Conservation (phyloP, 1,284 basidiomycete genomes). For the Golubevia pallescens region DNA sequence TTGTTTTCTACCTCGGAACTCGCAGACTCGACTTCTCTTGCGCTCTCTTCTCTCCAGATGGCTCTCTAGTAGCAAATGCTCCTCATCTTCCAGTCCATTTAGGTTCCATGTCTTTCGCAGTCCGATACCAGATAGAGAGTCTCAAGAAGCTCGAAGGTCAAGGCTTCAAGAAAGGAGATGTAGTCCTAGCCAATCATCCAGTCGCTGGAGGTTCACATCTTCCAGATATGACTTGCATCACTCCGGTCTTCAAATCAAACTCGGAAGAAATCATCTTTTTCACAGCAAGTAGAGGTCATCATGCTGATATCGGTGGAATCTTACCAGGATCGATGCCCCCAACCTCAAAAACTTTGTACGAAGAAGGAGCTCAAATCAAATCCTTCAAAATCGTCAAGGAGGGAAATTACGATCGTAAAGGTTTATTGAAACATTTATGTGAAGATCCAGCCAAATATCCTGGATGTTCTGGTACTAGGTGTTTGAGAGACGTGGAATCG, state of each 20-base stretch:
- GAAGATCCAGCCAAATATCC: conserved; percentile 58
- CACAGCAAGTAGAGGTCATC: conserved; percentile 65
- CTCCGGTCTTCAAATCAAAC: conserved; percentile 58
- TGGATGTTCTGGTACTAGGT: conserved; percentile 55
- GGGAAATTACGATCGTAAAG: conserved; percentile 76
- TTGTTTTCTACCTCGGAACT: background rate
- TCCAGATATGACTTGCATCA: conserved; percentile 67
- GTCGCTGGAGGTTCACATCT: conserved; percentile 68
- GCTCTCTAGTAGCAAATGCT: conserved; percentile 88
- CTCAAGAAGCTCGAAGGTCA: conserved; percentile 55
- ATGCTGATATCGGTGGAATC: conserved; percentile 66
- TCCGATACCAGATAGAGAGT: conserved; percentile 66
- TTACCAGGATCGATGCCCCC: conserved; percentile 84
- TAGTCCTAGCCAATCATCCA: conserved; percentile 68
- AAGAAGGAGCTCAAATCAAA: conserved; percentile 90
- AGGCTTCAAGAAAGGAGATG: conserved; percentile 63
- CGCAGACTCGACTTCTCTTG: conserved; percentile 66
- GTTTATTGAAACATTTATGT: conserved; percentile 36
- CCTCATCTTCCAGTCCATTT: conserved; percentile 71
- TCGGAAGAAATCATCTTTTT: conserved; percentile 64
- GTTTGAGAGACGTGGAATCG: conserved; percentile 59
- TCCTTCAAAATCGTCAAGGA: conserved; percentile 90
- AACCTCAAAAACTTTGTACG: conserved; percentile 83
- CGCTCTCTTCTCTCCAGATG: conserved; percentile 86
- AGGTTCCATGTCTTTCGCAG: conserved; percentile 66